Conservation (phyloP, 495 filamentous ascomycete genomes). For the Jackrogersella minutella region DNA sequence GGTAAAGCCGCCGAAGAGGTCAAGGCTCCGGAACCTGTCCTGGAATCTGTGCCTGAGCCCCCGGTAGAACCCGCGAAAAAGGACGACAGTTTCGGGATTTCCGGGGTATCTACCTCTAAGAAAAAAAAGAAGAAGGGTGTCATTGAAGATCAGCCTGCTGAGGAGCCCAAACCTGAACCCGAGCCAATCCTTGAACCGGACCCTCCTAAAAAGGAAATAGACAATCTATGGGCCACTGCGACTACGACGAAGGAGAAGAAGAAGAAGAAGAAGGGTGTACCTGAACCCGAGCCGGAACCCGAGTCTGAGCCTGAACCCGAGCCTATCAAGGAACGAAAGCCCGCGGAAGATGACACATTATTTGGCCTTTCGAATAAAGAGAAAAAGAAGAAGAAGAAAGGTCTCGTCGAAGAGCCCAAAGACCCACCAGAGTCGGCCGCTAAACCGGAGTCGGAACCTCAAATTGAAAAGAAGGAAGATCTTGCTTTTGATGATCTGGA, state of each 20-base stretch:
- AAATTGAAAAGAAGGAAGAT: constrained; percentile 23
- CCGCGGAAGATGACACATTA: constrained; percentile 36
- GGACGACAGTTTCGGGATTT: constrained; percentile 8
- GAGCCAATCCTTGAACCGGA: constrained; percentile 20
- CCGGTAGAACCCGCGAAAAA: constrained; percentile 32
- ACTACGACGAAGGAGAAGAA: constrained; percentile 11
- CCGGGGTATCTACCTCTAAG: constrained; percentile 9
- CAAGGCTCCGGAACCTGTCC: constrained; percentile 21
- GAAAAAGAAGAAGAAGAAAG: constrained; percentile 49
- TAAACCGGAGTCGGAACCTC: constrained; percentile 21
- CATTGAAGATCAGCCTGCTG: neutral
- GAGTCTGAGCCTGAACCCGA: constrained; percentile 40
- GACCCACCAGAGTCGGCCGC: constrained; percentile 4
- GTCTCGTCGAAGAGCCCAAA: constrained; percentile 35
- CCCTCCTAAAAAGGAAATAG: constrained; percentile 22
- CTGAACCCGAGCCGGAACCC: constrained; percentile 32
- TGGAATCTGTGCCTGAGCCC: constrained; percentile 18
- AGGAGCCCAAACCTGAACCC: constrained; percentile 22
- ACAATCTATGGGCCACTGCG: neutral
- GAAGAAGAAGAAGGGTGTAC: constrained; percentile 35
- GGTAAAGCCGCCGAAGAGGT: constrained; percentile 12
- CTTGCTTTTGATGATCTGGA: neutral
- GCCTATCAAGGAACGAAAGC: constrained; percentile 41
- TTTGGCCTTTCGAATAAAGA: constrained; percentile 41
- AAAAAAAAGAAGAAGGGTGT: constrained; percentile 32